phyloP scores from a whole-genome alignment of 495 filamentous ascomycete genomes.

The Penicillium chermesinum region DNA sequence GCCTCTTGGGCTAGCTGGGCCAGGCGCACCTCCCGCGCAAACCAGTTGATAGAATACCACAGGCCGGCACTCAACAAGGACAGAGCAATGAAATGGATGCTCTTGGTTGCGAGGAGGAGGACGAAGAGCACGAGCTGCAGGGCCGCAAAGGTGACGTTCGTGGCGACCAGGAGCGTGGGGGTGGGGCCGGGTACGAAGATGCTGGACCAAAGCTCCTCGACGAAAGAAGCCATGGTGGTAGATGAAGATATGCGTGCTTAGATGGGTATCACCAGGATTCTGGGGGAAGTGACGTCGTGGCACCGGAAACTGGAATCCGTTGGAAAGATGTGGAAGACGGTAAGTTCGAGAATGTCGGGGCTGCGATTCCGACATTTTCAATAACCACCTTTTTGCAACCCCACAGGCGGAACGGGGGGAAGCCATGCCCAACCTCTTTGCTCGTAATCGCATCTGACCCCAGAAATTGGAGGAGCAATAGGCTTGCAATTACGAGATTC shows the following conservation, averaged over 20 bases:
- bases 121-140: conserved; percentile 72
- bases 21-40: conserved; percentile 69
- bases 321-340: not conserved
- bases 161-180: conserved; percentile 79
- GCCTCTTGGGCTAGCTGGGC: conserved; percentile 56
- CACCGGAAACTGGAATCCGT: conserved; percentile 24
- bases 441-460: too few species aligned
- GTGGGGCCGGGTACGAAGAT: conserved; percentile 91
- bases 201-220: conserved; percentile 79
- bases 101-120: conserved; percentile 77
- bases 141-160: conserved; percentile 80
- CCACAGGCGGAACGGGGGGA: not conserved
- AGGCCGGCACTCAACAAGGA: conserved; percentile 72
- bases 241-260: not conserved
- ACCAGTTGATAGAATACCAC: conserved; percentile 97
- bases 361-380: conserved; percentile 7
- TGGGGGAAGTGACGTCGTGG: conserved; percentile 16
- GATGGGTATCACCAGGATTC: not conserved
- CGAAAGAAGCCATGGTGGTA: conserved; percentile 72
- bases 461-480: too few species aligned
- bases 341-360: conserved; percentile 1
- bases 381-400: conserved; percentile 5
- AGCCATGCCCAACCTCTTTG: too few species aligned
- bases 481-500: too few species aligned
- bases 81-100: conserved; percentile 80